These are phyloP conservation scores for Kazachstania psychrophila DNA, from an alignment of 805 yeast species.

Conservation along the genomic window DNA sequence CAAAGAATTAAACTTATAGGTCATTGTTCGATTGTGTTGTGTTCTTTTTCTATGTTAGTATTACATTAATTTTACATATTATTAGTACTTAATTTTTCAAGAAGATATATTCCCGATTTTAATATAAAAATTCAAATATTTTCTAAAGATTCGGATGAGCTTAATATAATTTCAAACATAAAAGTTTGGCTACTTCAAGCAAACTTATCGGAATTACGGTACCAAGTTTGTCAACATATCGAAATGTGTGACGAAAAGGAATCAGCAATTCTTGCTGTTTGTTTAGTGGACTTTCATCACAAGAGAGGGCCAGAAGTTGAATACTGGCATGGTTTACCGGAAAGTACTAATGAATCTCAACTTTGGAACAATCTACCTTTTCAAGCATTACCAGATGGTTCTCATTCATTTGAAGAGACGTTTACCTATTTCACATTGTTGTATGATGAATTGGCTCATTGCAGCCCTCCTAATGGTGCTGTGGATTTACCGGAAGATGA, in stretches of 20 bases:
- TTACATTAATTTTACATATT: not conserved
- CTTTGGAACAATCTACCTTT: slow-evolving; percentile 87
- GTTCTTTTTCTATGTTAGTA: not conserved
- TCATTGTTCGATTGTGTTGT: slow-evolving; percentile 8
- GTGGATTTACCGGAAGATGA: slow-evolving; percentile 31
- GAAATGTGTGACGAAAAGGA: slow-evolving; percentile 6
- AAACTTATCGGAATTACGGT: too few relatives aligned
- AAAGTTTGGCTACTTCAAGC: too few relatives aligned
- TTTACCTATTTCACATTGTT: slow-evolving; percentile 82
- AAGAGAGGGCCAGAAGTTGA: slow-evolving; percentile 90
- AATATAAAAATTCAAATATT: too few relatives aligned
- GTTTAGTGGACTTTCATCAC: slow-evolving; percentile 90
- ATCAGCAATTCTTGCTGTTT: slow-evolving; percentile 63
- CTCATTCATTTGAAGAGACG: slow-evolving; percentile 88
- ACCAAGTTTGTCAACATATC: too few relatives aligned
- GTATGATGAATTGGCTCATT: slow-evolving; percentile 44
- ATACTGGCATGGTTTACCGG: slow-evolving; percentile 59
- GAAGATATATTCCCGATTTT: not conserved
- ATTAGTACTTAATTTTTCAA: not conserved
- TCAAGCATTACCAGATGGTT: slow-evolving; percentile 93
- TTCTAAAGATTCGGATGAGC: too few relatives aligned
- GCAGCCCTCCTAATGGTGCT: slow-evolving; percentile 33
- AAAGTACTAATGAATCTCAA: slow-evolving; percentile 26
- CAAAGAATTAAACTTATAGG: slow-evolving; percentile 19
- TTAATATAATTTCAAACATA: too few relatives aligned